Percentiles rank a stretch among this genome's conserved stretches.
Conservation (phyloP, 2,329 filamentous ascomycete species). For the Alternaria metachromatica region DNA sequence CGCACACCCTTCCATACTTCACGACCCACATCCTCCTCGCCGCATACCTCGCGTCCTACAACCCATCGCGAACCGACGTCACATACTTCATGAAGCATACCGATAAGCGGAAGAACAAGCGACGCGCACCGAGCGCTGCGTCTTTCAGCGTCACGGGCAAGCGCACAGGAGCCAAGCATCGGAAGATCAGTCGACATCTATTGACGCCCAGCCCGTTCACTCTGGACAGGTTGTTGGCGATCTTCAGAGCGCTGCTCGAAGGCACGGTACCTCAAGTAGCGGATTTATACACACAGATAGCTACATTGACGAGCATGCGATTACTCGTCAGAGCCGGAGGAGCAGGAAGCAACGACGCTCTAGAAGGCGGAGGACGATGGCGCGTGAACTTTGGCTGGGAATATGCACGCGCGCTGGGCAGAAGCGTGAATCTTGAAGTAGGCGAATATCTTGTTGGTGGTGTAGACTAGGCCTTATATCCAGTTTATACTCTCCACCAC, state of each 20-base stretch:
- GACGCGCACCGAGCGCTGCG: slow-evolving; percentile 42
- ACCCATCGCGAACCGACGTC: slow-evolving; percentile 74
- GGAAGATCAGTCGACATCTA: slow-evolving; percentile 78
- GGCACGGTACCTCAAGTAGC: slow-evolving; percentile 53
- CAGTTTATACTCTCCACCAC: neutral
- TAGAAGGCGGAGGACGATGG: slow-evolving; percentile 77
- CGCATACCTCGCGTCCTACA: slow-evolving; percentile 83
- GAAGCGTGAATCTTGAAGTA: slow-evolving; percentile 78
- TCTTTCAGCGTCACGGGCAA: slow-evolving; percentile 17
- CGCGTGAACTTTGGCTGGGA: slow-evolving; percentile 82
- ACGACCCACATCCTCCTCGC: slow-evolving; percentile 77
- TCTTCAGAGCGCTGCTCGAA: slow-evolving; percentile 70
- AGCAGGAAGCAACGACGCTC: slow-evolving; percentile 64
- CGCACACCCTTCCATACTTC: slow-evolving; percentile 69
- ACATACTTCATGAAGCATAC: slow-evolving; percentile 77
- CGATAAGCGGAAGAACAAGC: slow-evolving; percentile 56
- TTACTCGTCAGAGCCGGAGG: slow-evolving; percentile 67
- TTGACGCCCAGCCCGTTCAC: slow-evolving; percentile 79
- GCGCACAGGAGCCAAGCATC: slow-evolving; percentile 57
- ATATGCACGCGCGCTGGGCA: slow-evolving; percentile 71
- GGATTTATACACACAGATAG: slow-evolving; percentile 63
- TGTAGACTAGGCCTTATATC: slow-evolving; percentile 29
- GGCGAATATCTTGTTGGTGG: slow-evolving; percentile 65
- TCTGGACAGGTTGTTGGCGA: slow-evolving; percentile 78
- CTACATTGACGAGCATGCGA: slow-evolving; percentile 74